Conservation (phyloP, 768 basidiomycete genomes). For the Paxillus rubicundulus region DNA sequence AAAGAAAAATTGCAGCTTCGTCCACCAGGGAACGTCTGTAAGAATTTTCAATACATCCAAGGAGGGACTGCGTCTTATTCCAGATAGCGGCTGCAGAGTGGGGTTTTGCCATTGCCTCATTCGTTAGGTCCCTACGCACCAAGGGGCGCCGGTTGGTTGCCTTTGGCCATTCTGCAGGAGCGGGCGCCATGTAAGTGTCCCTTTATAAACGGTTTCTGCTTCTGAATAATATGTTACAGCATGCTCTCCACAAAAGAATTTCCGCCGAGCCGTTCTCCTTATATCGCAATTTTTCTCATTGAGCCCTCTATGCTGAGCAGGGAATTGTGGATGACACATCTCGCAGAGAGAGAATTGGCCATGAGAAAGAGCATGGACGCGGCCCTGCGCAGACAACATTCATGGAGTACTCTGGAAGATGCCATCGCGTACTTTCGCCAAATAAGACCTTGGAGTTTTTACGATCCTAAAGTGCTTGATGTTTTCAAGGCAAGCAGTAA, state of each 20-base stretch:
- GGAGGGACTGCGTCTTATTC: not conserved
- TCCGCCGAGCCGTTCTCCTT: slow-evolving; percentile 26
- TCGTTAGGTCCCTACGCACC: slow-evolving; percentile 32
- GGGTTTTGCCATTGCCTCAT: slow-evolving; percentile 35
- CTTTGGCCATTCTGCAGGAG: slow-evolving; percentile 45
- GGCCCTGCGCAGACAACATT: slow-evolving; percentile 36
- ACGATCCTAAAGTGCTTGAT: slow-evolving; percentile 42
- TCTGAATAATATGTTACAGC: slow-evolving; percentile 20
- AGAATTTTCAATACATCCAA: slow-evolving; percentile 14
- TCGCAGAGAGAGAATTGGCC: slow-evolving; percentile 37
- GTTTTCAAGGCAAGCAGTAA: slow-evolving; percentile 37
- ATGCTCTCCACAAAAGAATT: slow-evolving; percentile 38
- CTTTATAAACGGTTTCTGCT: not conserved
- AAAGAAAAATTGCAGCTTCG: slow-evolving; percentile 29
- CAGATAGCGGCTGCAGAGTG: slow-evolving; percentile 38
- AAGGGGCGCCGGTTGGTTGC: slow-evolving; percentile 37
- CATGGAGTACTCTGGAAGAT: slow-evolving; percentile 40
- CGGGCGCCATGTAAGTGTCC: slow-evolving; percentile 36
- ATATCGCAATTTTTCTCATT: slow-evolving; percentile 40
- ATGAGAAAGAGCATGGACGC: slow-evolving; percentile 39
- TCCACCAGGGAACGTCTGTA: slow-evolving; percentile 35
- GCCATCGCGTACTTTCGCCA: slow-evolving; percentile 44
- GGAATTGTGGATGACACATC: slow-evolving; percentile 35
- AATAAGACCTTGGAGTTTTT: slow-evolving; percentile 44
- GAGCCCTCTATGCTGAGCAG: slow-evolving; percentile 44